These are phyloP conservation scores for Coffea humblotiana DNA, from an alignment of 305 asterid genomes.

Conservation along the genomic window DNA sequence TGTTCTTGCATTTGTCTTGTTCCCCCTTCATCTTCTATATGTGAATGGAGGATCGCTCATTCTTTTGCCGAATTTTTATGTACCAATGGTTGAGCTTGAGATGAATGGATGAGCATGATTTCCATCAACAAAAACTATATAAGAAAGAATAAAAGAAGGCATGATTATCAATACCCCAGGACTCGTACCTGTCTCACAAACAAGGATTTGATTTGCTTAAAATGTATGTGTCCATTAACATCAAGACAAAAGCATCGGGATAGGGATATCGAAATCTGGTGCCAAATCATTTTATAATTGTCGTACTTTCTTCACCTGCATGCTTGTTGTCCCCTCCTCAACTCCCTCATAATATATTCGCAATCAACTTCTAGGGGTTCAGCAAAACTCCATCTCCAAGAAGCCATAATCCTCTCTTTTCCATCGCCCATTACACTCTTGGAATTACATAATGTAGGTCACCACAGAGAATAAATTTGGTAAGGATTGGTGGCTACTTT, in stretches of 20 bases:
- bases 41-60: not conserved
- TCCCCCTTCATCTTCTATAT: not conserved
- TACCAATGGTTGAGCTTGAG: not conserved
- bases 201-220: not conserved
- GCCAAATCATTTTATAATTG: constrained; percentile 16
- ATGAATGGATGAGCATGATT: not conserved
- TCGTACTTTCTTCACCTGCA: constrained; percentile 17
- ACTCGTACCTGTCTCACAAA: not conserved
- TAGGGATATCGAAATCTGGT: constrained; percentile 15
- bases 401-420: constrained; percentile 31
- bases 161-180: not conserved
- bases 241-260: constrained; percentile 51
- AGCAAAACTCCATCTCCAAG: constrained; percentile 55
- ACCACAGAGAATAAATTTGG: constrained; percentile 15
- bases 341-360: not conserved
- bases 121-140: not conserved
- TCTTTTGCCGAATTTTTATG: not conserved
- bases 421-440: constrained; percentile 23
- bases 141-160: not conserved
- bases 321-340: constrained; percentile 29
- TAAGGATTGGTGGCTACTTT: constrained; percentile 33
- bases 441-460: constrained; percentile 32
- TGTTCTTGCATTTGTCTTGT: no score
- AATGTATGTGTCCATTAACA: constrained; percentile 26
- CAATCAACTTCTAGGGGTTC: constrained; percentile 25